Evolutionary conservation across 2,329 filamentous ascomycete genomes (phyloP).

Genomic region (Aphanocladium album): DNA sequence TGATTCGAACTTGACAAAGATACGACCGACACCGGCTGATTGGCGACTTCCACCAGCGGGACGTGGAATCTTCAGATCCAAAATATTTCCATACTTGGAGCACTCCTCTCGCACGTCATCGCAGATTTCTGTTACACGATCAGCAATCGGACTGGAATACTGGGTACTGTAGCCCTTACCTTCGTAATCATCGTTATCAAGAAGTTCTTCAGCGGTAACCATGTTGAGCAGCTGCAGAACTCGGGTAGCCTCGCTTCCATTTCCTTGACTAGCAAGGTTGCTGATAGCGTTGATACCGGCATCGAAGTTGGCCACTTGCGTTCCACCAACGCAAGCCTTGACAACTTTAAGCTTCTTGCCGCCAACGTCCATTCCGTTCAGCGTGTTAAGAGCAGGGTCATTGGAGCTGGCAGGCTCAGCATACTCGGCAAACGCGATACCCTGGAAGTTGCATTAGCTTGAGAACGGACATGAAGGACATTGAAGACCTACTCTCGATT

Average conservation of each 20-base stretch:
- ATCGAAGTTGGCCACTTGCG: constrained; percentile 87
- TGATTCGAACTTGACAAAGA: constrained; percentile 89
- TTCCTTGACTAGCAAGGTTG: constrained; percentile 86
- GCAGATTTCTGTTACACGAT: constrained; percentile 69
- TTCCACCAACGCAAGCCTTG: constrained; percentile 86
- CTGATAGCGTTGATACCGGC: constrained; percentile 98
- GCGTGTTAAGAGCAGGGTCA: constrained; percentile 78
- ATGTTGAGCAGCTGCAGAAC: constrained; percentile 96
- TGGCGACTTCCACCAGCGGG: constrained; percentile 78
- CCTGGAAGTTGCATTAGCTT: constrained; percentile 44
- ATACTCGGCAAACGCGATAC: constrained; percentile 96
- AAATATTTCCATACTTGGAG: constrained; percentile 77
- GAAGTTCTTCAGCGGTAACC: constrained; percentile 92
- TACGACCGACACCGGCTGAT: constrained; percentile 90
- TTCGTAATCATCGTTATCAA: constrained; percentile 93
- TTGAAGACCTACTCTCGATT: constrained; percentile 67
- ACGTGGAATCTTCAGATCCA: constrained; percentile 89
- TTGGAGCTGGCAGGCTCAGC: constrained; percentile 65
- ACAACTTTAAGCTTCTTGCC: constrained; percentile 80
- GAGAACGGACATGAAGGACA: constrained; percentile 19
- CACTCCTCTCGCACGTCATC: constrained; percentile 95
- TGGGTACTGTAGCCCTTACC: constrained; percentile 47
- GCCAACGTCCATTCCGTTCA: constrained; percentile 90
- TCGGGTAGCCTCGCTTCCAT: constrained; percentile 71
- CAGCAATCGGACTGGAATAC: constrained; percentile 24